phyloP scores from a whole-genome alignment of 2,329 filamentous ascomycete genomes.

The Trichoderma sp. region DNA sequence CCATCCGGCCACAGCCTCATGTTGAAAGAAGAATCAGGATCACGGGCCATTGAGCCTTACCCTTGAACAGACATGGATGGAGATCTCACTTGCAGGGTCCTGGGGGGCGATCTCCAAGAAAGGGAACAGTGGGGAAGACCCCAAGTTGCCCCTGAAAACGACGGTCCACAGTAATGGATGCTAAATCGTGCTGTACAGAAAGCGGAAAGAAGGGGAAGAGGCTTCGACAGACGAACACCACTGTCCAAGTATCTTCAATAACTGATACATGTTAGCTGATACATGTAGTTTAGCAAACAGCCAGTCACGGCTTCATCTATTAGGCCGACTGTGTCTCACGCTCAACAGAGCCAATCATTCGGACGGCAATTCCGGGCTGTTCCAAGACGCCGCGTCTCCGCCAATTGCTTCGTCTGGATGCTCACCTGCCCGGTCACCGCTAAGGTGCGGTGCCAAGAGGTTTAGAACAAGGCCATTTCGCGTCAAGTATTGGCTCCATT shows the following conservation, averaged over 20 bases:
- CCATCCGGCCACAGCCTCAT: neutral
- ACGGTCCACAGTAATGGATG: too few species aligned
- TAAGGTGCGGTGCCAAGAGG: conserved; percentile 20
- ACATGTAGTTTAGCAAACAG: too few species aligned
- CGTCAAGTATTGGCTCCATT: conserved; percentile 15
- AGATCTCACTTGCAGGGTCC: conserved; percentile 24
- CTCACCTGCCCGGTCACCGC: conserved; percentile 17
- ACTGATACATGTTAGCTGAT: too few species aligned
- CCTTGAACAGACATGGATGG: conserved; percentile 2
- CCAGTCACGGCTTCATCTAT: neutral
- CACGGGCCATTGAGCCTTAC: neutral
- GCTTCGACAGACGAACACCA: neutral
- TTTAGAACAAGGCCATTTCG: conserved; percentile 19
- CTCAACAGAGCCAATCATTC: neutral
- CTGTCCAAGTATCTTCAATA: too few species aligned
- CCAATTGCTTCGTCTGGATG: neutral
- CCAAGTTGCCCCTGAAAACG: conserved; percentile 3
- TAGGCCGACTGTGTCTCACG: neutral
- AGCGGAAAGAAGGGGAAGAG: neutral
- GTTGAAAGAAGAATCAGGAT: neutral
- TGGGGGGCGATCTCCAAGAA: conserved; percentile 7
- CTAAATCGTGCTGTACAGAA: too few species aligned
- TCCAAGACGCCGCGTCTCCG: conserved; percentile 15
- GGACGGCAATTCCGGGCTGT: neutral
- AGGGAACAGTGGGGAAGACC: conserved; percentile 8